Base-by-base conservation (phyloP, 495 filamentous ascomycete genomes). In the Astrothelium subdiscretum region DNA sequence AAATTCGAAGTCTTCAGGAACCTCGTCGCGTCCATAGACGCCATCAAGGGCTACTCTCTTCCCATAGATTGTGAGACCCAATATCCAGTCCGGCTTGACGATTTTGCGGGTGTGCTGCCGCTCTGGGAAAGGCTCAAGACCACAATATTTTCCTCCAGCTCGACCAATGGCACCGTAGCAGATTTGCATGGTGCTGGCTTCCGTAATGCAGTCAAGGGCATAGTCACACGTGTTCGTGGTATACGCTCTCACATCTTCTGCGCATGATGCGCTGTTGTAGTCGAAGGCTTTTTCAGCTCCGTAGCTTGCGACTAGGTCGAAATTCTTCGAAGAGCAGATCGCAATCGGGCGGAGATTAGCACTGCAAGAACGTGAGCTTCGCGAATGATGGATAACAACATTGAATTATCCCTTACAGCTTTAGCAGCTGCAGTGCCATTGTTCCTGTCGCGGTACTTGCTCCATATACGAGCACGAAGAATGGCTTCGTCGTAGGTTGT, bases 291-390 rank as follows among this genome's bases (percentile, higher is more conserved):
- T 63, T 51, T 76, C 76, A 0, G 82, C 83, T 6, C 84, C 84
- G 27, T 76, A 76, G 1, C 60, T 67, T 22, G 71, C 69, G 13
- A 80, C 78, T 4, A 85, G 68, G 8, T 78, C 75, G 59, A 81
- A 80, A 69, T 86, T 86, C 13, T 69, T 68, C 0, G 78, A 77
- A 0, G 81, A 84, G 63, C 82, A 83, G 0, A 81, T 84, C 12
- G 79, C 71, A 31, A 85, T 40, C 15, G 35, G 35, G 35, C 35
- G 35, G 35, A 40, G 35, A 6, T 40, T 40, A 74, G 20, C 79
- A 74, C 2, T 71, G 66, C 26, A 73, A 70, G 6, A 79, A 78
- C 18, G 72, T 76, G 57, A 80, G 64, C 61, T 75, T 80, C 38
- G 81, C 80, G 40, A 79, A 76, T 57, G 85, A 82, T 18, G 83